These are phyloP conservation scores for Schrenkiella parvula DNA, from an alignment of 345 rosid species.

Conservation along the genomic window DNA sequence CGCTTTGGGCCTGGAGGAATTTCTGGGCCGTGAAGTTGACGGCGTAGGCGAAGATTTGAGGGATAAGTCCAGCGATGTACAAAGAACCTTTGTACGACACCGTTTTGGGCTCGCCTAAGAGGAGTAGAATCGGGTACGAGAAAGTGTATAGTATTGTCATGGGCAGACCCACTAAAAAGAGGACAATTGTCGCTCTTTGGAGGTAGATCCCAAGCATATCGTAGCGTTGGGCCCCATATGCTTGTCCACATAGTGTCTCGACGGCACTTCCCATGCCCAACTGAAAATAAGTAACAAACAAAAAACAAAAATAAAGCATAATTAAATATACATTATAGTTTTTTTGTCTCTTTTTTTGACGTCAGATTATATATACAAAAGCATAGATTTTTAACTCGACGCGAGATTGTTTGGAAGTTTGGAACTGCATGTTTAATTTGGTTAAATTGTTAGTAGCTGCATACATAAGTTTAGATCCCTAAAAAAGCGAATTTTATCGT, in stretches of 20 bases:
- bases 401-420: no score
- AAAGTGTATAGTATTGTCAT: constrained; percentile 47
- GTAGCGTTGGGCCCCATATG: constrained; percentile 53
- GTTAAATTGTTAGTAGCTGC: no score
- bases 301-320: no score
- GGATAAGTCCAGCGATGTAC: constrained; percentile 66
- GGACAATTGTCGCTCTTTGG: constrained; percentile 70
- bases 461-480: no score
- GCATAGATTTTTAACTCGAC: no score
- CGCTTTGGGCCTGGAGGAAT: constrained; percentile 65
- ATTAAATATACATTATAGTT: no score
- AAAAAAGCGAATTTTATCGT: no score
- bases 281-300: no score
- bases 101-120: constrained; percentile 50
- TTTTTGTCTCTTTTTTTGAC: no score
- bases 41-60: constrained; percentile 72
- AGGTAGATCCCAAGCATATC: constrained; percentile 74
- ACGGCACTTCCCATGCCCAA: constrained; percentile 92
- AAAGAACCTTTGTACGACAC: constrained; percentile 56
- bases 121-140: constrained; percentile 49
- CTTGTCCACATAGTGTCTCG: constrained; percentile 92
- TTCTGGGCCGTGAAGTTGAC: constrained; percentile 70
- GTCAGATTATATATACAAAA: no score
- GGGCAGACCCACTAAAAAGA: constrained; percentile 52
- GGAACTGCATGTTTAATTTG: no score